Percentiles rank a stretch among this genome's conserved stretches.
Conservation (phyloP, 345 rosid species). For the Eucalyptus albens region DNA sequence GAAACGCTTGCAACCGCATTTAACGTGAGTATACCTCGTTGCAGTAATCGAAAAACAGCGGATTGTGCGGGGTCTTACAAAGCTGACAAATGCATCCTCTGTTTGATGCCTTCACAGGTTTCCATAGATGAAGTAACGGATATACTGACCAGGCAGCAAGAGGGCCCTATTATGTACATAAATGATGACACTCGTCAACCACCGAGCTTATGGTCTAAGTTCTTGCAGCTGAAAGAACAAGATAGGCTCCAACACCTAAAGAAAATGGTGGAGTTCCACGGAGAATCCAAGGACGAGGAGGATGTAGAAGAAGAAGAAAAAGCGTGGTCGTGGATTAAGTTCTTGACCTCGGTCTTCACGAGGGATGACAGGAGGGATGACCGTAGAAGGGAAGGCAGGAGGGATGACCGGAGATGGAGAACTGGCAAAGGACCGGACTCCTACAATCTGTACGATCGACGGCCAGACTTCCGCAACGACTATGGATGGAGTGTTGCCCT, state of each 20-base stretch:
- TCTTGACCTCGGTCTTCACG: conserved; percentile 18
- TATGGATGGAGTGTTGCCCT: conserved; percentile 81
- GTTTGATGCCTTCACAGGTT: conserved; percentile 18
- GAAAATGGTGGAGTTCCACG: conserved; percentile 21
- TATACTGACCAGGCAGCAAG: conserved; percentile 18
- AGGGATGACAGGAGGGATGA: background rate
- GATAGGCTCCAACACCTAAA: conserved; percentile 48
- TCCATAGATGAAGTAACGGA: conserved; percentile 24
- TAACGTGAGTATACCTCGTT: conserved; percentile 30
- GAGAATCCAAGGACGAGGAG: background rate
- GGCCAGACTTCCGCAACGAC: conserved; percentile 41
- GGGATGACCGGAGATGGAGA: background rate
- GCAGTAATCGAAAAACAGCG: background rate
- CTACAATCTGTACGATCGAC: conserved; percentile 42
- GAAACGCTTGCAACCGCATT: conserved; percentile 61
- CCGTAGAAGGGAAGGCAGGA: background rate
- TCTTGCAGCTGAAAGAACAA: conserved; percentile 26
- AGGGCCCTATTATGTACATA: conserved; percentile 54
- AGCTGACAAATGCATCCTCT: background rate
- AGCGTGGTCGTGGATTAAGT: conserved; percentile 51
- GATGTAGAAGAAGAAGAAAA: conserved; percentile 4
- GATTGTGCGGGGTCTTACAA: background rate
- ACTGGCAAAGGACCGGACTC: conserved; percentile 36
- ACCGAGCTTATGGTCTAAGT: conserved; percentile 42
- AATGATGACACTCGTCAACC: conserved; percentile 8